phyloP scores from a whole-genome alignment of 257 asterid genomes.

The Coffea eugenioides region DNA sequence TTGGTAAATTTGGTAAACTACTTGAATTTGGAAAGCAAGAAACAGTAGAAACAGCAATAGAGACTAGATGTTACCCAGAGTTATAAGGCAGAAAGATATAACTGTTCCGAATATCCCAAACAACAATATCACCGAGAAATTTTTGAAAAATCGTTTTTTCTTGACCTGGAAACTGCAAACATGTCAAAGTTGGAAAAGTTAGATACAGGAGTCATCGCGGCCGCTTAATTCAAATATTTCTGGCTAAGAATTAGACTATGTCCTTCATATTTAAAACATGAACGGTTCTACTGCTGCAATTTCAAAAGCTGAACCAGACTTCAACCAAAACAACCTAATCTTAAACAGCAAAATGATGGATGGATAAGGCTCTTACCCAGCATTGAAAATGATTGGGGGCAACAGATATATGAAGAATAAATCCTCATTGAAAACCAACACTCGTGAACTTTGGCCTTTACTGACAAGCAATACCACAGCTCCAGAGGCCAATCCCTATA shows the following conservation, averaged over 20 bases:
- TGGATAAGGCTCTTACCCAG: constrained; percentile 40
- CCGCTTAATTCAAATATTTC: too few relatives aligned
- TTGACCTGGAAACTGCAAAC: constrained; percentile 22
- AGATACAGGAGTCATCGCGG: background rate
- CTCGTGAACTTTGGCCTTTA: constrained; percentile 57
- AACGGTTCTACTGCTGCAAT: background rate
- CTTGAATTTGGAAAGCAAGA: background rate
- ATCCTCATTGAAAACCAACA: constrained; percentile 61
- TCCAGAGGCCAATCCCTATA: constrained; percentile 62
- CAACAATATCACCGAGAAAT: constrained; percentile 8
- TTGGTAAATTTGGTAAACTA: background rate
- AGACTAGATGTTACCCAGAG: constrained; percentile 12
- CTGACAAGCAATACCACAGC: constrained; percentile 41
- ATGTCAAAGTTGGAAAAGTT: background rate
- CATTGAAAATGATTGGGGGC: constrained; percentile 75
- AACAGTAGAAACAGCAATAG: background rate
- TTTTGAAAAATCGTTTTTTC: constrained; percentile 21
- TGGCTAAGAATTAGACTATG: background rate
- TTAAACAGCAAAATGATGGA: background rate
- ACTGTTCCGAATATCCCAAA: constrained; percentile 22
- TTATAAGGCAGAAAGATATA: constrained; percentile 13
- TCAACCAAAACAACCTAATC: background rate
- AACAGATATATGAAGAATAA: constrained; percentile 68
- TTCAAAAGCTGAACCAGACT: background rate
- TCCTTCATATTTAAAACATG: background rate